These are phyloP conservation scores for Rhodotorula diobovata DNA, from an alignment of 768 basidiomycete genomes.

Conservation along the genomic window DNA sequence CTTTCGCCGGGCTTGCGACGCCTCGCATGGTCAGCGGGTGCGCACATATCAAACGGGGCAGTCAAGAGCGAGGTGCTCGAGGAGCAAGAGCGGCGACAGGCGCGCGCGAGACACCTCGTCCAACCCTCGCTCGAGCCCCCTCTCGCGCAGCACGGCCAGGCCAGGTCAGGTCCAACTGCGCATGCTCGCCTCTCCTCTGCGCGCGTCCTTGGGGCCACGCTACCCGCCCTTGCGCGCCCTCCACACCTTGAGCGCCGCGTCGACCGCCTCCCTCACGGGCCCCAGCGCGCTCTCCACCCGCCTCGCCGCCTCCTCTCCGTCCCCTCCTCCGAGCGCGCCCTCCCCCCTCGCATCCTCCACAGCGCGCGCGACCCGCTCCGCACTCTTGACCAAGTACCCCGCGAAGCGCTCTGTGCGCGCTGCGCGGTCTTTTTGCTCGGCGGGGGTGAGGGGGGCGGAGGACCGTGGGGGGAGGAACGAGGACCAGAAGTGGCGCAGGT, in stretches of 20 bases:
- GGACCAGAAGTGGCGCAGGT: slow-evolving; percentile 92
- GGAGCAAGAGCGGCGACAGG: too few relatives aligned
- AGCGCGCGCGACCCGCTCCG: slow-evolving; percentile 75
- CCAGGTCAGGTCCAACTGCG: too few relatives aligned
- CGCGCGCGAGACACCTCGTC: too few relatives aligned
- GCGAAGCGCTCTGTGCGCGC: slow-evolving; percentile 84
- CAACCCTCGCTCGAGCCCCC: too few relatives aligned
- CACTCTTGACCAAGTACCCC: slow-evolving; percentile 69
- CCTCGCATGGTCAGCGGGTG: too few relatives aligned
- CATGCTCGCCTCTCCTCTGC: too few relatives aligned
- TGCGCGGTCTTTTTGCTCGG: slow-evolving; percentile 65
- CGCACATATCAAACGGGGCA: too few relatives aligned
- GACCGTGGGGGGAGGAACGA: slow-evolving; percentile 52
- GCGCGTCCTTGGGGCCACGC: too few relatives aligned
- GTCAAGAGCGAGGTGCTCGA: too few relatives aligned
- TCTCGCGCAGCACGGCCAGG: too few relatives aligned
- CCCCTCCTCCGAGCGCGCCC: too few relatives aligned
- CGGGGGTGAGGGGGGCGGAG: slow-evolving; percentile 38
- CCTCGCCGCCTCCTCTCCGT: slow-evolving; percentile 52
- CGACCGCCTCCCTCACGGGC: slow-evolving; percentile 25
- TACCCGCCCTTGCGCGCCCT: slow-evolving; percentile 3
- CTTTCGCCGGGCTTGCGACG: too few relatives aligned
- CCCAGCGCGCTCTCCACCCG: slow-evolving; percentile 55
- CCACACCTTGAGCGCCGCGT: slow-evolving; percentile 10
- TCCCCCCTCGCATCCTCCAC: slow-evolving; percentile 54